A percentile compares a stretch with the other conserved stretches of the same genome.
These are phyloP conservation scores for Harringtonia aguacate DNA, from an alignment of 2,329 filamentous ascomycete species.

Conservation along the genomic window DNA sequence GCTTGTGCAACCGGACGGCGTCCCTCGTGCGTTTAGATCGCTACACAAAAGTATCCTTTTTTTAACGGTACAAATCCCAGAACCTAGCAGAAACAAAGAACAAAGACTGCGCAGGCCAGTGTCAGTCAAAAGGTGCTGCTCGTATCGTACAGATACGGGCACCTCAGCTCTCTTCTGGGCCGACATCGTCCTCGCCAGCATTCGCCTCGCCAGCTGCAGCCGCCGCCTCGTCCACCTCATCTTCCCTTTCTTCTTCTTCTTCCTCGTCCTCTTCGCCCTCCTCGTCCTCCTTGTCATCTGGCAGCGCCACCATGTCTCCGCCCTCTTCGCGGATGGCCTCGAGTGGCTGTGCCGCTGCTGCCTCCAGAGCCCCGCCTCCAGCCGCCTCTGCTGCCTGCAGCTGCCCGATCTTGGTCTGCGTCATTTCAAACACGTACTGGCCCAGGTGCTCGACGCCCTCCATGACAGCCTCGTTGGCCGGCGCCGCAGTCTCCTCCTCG, in stretches of 20 bases:
- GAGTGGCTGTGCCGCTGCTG: background rate
- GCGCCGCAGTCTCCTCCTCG: conserved; percentile 35
- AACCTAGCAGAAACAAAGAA: too few species aligned
- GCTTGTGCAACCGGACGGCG: too few species aligned
- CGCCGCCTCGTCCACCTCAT: background rate
- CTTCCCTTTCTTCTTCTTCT: background rate
- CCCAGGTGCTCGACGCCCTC: conserved; percentile 88
- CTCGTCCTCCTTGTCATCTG: background rate
- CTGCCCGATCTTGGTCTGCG: conserved; percentile 47
- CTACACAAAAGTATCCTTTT: too few species aligned
- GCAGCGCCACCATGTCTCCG: background rate
- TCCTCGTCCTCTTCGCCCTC: background rate
- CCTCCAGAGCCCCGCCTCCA: too few species aligned
- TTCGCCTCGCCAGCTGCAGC: too few species aligned
- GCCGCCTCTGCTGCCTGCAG: conserved; percentile 25
- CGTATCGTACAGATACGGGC: too few species aligned
- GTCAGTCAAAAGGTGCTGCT: too few species aligned
- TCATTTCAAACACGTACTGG: conserved; percentile 96
- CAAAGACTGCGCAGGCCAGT: too few species aligned
- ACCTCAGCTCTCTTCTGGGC: too few species aligned
- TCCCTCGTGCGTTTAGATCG: too few species aligned
- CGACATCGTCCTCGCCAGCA: too few species aligned
- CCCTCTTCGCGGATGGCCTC: background rate
- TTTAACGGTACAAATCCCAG: too few species aligned
- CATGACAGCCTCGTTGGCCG: conserved; percentile 67